These are phyloP conservation scores for Aspergillus olivimuriae DNA, from an alignment of 495 filamentous ascomycete genomes.

Conservation along the genomic window DNA sequence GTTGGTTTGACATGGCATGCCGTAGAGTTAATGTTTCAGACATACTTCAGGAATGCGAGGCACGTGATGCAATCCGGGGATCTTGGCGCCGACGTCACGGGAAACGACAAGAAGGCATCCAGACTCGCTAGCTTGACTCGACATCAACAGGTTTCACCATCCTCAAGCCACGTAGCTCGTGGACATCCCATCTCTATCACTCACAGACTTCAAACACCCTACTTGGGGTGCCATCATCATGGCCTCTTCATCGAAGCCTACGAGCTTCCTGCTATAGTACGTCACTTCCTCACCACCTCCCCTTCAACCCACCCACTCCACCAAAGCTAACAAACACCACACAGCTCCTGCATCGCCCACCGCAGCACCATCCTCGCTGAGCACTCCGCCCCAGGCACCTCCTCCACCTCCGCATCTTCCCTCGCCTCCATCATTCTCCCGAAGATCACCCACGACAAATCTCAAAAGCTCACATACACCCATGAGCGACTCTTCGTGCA, in stretches of 20 bases:
- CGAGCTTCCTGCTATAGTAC: conserved; percentile 76
- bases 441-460: conserved; percentile 74
- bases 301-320: neutral
- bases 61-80: conserved; percentile 18
- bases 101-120: no score
- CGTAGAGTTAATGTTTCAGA: no score
- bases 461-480: conserved; percentile 90
- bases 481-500: conserved; percentile 88
- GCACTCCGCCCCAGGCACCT: conserved; percentile 69
- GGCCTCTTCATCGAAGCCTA: conserved; percentile 73
- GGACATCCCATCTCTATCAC: neutral
- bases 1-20: no score
- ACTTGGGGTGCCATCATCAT: conserved; percentile 30
- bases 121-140: no score
- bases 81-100: conserved; percentile 23
- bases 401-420: conserved; percentile 66
- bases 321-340: conserved; percentile 13
- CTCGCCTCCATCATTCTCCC: conserved; percentile 93
- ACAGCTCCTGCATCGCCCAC: conserved; percentile 84
- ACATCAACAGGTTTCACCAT: no score
- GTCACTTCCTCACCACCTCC: conserved; percentile 16
- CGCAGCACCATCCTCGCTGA: conserved; percentile 87
- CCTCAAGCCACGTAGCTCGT: no score
- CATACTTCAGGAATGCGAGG: no score
- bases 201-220: neutral